Evolutionary conservation across 2,329 filamentous ascomycete species (phyloP).

Genomic region (Paracamarosporium sp.): DNA sequence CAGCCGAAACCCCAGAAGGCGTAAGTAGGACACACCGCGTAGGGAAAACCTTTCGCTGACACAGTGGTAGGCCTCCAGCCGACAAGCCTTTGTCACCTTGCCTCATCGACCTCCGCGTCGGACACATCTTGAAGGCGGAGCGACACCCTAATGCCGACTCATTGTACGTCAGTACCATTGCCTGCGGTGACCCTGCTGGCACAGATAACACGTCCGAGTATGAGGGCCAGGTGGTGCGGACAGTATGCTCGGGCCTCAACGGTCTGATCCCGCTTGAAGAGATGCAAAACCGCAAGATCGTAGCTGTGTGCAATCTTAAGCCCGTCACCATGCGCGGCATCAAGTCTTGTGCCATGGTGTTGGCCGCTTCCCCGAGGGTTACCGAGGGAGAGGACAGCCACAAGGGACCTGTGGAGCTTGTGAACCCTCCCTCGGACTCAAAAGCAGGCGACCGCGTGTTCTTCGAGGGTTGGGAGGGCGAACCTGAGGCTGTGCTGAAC

Average conservation of each 20-base stretch:
- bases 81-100: conserved; percentile 80
- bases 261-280: conserved; percentile 90
- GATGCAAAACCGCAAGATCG: conserved; percentile 95
- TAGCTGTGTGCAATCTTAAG: conserved; percentile 97
- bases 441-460: conserved; percentile 86
- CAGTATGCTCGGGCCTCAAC: conserved; percentile 96
- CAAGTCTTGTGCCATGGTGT: conserved; percentile 85
- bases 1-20: conserved; percentile 72
- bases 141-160: conserved; percentile 97
- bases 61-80: conserved; percentile 56
- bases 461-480: conserved; percentile 94
- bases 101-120: conserved; percentile 93
- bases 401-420: conserved; percentile 92
- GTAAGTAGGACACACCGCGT: conserved; percentile 24
- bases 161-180: conserved; percentile 93
- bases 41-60: conserved; percentile 18
- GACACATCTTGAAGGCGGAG: conserved; percentile 95
- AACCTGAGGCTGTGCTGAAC: conserved; percentile 92
- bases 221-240: conserved; percentile 90
- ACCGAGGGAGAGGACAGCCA: conserved; percentile 83
- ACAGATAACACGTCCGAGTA: conserved; percentile 89
- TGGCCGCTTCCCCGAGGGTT: conserved; percentile 86
- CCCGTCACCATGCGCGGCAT: conserved; percentile 98
- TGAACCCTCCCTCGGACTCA: conserved; percentile 78
- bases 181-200: conserved; percentile 85